Evolutionary conservation across 768 basidiomycete genomes (phyloP), one percentile per base, ranked within the genome.

Genomic region (Boletus speciosus): DNA sequence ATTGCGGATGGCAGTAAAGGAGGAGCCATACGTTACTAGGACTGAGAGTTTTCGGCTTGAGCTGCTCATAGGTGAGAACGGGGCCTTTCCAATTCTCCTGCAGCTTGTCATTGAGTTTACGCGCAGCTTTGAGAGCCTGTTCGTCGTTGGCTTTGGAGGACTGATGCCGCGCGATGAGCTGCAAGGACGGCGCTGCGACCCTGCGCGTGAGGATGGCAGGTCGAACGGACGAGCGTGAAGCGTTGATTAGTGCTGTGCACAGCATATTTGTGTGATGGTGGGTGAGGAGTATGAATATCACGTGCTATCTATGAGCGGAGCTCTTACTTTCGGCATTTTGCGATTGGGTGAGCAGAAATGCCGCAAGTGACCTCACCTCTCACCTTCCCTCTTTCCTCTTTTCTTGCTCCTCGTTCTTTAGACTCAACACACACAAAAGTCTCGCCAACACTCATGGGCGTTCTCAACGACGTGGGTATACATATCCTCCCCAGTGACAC

Each of bases 31-130:
- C 90, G 3, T 78, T 70, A 50, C 83, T 81, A 4, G 96, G 96
- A 61, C 82, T 85, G 61, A 84, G 70, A 0, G 92, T 93, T 59
- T 80, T 82, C 3, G 86, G 85, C 64, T 96, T 88, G 32, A 98
- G 73, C 58, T 92, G 82, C 34, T 88, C 87, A 66, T 96, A 98
- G 1, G 79, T 76, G 49, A 97, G 71, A 23, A 83, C 74, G 39
- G 81, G 83, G 15, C 84, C 79, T 60, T 81, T 83, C 93, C 93
- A 96, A 60, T 92, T 89, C 58, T 80, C 75, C 64, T 83, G 84
- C 21, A 76, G 52, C 25, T 71, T 66, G 48, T 76, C 67, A 31
- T 70, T 68, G 41, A 56, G 54, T 51, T 67, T 65, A n/a, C 60
- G 55, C 74, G 63, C 57, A 76, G 63, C 57, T 51, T 62, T 60